A percentile compares a stretch with the other conserved stretches of the same genome.
These are phyloP conservation scores for Sordariomycetes sp. DNA, from an alignment of 2,329 filamentous ascomycete species.

Conservation along the genomic window DNA sequence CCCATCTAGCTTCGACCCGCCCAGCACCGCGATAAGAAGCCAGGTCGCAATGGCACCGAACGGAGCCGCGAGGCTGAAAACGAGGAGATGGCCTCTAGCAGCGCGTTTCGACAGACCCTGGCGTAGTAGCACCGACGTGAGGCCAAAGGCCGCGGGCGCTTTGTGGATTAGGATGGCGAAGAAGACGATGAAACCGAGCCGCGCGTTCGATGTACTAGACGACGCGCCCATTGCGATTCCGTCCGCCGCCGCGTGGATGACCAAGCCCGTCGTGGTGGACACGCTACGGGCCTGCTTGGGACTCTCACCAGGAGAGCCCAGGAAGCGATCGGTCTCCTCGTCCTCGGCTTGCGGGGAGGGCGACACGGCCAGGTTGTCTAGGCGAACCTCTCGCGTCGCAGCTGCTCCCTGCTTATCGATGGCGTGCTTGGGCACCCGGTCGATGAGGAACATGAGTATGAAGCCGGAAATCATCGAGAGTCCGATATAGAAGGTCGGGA, in stretches of 20 bases:
- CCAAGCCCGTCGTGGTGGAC: constrained; percentile 85
- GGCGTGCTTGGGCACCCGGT: constrained; percentile 69
- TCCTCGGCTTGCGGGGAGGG: constrained; percentile 33
- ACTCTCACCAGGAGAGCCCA: constrained; percentile 45
- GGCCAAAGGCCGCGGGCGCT: constrained; percentile 86
- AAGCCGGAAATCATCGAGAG: constrained; percentile 82
- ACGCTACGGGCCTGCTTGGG: constrained; percentile 52
- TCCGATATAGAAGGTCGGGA: constrained; percentile 70
- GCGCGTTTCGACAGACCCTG: constrained; percentile 83
- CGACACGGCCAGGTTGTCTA: constrained; percentile 63
- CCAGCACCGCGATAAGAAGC: constrained; percentile 62
- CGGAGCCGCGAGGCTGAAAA: constrained; percentile 88
- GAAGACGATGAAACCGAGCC: constrained; percentile 85
- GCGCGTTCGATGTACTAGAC: constrained; percentile 60
- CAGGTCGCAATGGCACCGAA: constrained; percentile 78
- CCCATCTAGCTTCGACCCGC: constrained; percentile 47
- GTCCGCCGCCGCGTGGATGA: constrained; percentile 91
- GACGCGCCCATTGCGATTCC: constrained; percentile 94
- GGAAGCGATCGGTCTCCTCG: constrained; percentile 45
- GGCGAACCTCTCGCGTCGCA: constrained; percentile 72
- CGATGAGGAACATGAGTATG: constrained; percentile 92
- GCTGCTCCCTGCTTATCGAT: constrained; percentile 53
- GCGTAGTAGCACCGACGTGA: constrained; percentile 82
- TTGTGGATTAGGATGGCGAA: constrained; percentile 97
- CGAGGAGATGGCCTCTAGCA: constrained; percentile 71